These are phyloP conservation scores for Penicillium lagena DNA, from an alignment of 495 filamentous ascomycete species.

Conservation along the genomic window DNA sequence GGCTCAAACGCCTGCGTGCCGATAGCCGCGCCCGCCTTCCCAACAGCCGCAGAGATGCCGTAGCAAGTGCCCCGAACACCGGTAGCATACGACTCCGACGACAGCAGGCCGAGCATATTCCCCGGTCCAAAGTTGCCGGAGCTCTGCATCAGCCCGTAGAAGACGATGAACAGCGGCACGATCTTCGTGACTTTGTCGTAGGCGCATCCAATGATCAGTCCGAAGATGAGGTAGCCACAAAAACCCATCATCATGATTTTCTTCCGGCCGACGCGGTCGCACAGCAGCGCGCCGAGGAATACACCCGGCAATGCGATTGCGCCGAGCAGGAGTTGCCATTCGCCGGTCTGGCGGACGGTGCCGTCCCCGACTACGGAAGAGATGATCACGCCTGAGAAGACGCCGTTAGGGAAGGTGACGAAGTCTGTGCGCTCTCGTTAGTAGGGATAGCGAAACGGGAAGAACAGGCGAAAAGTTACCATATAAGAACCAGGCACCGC, in stretches of 20 bases:
- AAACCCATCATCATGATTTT: constrained; percentile 29
- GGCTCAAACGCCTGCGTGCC: constrained; percentile 30
- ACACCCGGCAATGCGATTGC: constrained; percentile 30
- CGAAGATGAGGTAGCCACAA: constrained; percentile 24
- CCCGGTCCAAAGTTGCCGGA: constrained; percentile 33
- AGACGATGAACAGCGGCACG: constrained; percentile 29
- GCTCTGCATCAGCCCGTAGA: constrained; percentile 29
- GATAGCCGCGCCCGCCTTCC: constrained; percentile 27
- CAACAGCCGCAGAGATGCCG: constrained; percentile 28
- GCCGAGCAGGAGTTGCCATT: constrained; percentile 32
- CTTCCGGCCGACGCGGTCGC: constrained; percentile 25
- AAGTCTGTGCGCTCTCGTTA: constrained; percentile 17
- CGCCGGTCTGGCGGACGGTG: constrained; percentile 25
- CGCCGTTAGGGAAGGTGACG: constrained; percentile 31
- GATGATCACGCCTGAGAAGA: constrained; percentile 35
- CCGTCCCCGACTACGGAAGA: constrained; percentile 24
- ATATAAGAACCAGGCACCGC: constrained; percentile 47
- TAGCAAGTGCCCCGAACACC: constrained; percentile 32
- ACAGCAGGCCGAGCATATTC: constrained; percentile 28
- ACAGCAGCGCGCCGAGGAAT: constrained; percentile 25
- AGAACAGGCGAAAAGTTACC: constrained; percentile 14
- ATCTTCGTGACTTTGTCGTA: constrained; percentile 22
- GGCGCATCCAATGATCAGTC: constrained; percentile 27
- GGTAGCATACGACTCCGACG: constrained; percentile 27
- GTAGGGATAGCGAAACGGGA: neutral